Evolutionary conservation across 345 rosid genomes (phyloP).

Genomic region (Nasturtium officinale): DNA sequence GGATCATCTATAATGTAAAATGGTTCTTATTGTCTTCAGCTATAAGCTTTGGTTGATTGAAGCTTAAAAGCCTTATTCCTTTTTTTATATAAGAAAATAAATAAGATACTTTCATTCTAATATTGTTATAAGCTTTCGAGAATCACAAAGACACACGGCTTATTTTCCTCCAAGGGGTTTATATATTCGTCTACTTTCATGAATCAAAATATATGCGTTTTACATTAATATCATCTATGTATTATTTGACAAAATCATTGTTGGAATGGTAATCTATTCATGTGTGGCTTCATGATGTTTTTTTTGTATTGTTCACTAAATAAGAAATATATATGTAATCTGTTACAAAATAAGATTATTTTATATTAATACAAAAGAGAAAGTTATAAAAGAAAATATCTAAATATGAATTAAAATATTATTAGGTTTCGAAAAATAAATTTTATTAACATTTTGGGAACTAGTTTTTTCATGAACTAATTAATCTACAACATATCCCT

Average conservation of each 20-base stretch:
- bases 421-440: not conserved
- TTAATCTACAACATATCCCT: not conserved
- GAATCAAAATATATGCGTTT: conserved; percentile 28
- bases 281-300: not conserved
- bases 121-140: conserved; percentile 26
- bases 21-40: conserved; percentile 37
- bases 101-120: conserved; percentile 24
- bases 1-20: conserved; percentile 25
- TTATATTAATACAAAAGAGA: not conserved
- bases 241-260: not conserved
- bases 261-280: not conserved
- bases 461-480: not conserved
- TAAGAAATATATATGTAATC: not conserved
- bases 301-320: not conserved
- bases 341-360: not conserved
- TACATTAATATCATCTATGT: not conserved
- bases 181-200: conserved; percentile 27
- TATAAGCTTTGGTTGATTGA: conserved; percentile 43
- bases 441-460: not conserved
- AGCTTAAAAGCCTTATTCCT: conserved; percentile 44
- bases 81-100: conserved; percentile 19
- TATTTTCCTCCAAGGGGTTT: conserved; percentile 34
- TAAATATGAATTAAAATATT: not conserved
- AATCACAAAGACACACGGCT: conserved; percentile 41
- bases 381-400: not conserved